These are phyloP conservation scores for Sapria himalayana DNA, from an alignment of 345 rosid genomes.

Conservation along the genomic window DNA sequence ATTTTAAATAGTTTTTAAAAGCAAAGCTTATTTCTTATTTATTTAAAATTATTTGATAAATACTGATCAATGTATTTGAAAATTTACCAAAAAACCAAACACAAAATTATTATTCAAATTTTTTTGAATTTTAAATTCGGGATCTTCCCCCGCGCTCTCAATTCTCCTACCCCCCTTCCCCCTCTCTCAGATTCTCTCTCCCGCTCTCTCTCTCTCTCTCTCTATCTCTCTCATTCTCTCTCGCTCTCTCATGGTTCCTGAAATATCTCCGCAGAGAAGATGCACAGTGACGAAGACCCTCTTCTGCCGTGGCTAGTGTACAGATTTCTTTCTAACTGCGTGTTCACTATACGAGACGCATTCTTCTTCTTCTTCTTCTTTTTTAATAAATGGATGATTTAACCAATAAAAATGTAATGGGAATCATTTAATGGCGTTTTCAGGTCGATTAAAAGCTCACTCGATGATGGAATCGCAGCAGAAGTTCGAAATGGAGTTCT, in stretches of 20 bases:
- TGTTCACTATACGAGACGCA: not conserved
- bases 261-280: too few relatives aligned
- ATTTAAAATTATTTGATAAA: too few relatives aligned
- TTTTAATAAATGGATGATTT: not conserved
- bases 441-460: slow-evolving; percentile 34
- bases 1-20: too few relatives aligned
- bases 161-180: not conserved
- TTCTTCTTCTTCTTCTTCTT: too few relatives aligned
- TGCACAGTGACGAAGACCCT: too few relatives aligned
- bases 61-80: too few relatives aligned
- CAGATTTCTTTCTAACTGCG: not conserved
- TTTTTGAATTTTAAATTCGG: too few relatives aligned
- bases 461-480: slow-evolving; percentile 17
- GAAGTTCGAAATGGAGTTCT: slow-evolving; percentile 27
- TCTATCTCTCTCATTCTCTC: slow-evolving; percentile 6
- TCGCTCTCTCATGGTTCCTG: too few relatives aligned
- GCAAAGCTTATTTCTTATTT: too few relatives aligned
- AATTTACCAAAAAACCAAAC: too few relatives aligned
- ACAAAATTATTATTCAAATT: too few relatives aligned
- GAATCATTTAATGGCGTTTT: slow-evolving; percentile 2
- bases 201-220: not conserved
- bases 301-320: slow-evolving; percentile 49
- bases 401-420: not conserved
- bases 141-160: slow-evolving; percentile 5
- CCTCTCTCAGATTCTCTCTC: not conserved